phyloP scores from a whole-genome alignment of 208 protist species.

The Trypanosoma boissoni region DNA sequence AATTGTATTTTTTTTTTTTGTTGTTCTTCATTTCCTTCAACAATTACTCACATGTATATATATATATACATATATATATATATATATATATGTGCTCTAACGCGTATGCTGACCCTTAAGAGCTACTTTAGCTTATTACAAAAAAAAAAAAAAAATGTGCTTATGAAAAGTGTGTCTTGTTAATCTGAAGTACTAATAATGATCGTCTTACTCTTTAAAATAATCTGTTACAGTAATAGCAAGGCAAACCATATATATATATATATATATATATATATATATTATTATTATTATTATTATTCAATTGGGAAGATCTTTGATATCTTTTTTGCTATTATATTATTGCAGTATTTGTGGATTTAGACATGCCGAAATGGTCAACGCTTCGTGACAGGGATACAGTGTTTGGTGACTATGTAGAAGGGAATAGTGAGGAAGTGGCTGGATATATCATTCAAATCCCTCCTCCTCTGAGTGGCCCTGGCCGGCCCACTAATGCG shows the following conservation, averaged over 20 bases:
- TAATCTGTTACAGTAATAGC: not conserved
- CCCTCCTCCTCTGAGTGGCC: conserved; percentile 5
- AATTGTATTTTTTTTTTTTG: not conserved
- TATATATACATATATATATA: not conserved
- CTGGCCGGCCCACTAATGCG: conserved; percentile 5
- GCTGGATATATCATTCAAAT: conserved; percentile 17
- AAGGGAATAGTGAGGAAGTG: not conserved
- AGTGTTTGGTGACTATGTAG: conserved; percentile 5
- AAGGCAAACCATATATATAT: conserved; percentile 7
- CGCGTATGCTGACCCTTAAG: too few relatives aligned
- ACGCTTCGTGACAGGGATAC: not conserved
- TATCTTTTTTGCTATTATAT: conserved; percentile 6
- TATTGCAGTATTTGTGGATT: not conserved
- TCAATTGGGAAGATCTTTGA: too few relatives aligned
- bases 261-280: conserved; percentile 5
- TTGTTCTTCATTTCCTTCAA: conserved; percentile 6
- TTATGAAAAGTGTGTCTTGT: too few relatives aligned
- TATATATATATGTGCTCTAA: not conserved
- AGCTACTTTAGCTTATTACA: too few relatives aligned
- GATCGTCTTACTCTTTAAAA: too few relatives aligned
- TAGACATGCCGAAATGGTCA: conserved; percentile 19
- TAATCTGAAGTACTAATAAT: too few relatives aligned
- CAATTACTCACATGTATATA: not conserved
- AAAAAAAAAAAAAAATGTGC: conserved; percentile 1
- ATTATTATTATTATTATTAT: not conserved